phyloP scores from a whole-genome alignment of 2,329 filamentous ascomycete species.

The Aspergillus carbonarius region DNA sequence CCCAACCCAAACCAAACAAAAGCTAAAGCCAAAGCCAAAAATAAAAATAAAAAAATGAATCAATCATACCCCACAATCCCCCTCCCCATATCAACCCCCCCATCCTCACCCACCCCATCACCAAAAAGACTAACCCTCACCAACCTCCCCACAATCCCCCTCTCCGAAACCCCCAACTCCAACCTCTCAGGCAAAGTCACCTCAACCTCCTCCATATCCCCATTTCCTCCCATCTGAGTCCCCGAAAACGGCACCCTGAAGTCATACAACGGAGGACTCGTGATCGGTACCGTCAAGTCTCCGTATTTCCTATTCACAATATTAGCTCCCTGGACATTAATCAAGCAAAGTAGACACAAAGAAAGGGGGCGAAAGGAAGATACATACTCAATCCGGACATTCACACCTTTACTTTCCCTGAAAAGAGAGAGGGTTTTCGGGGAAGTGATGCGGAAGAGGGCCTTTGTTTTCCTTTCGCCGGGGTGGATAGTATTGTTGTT shows the following conservation, averaged over 20 bases:
- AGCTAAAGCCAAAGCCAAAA: no score
- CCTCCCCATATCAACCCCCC: constrained; percentile 24
- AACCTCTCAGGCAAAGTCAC: constrained; percentile 30
- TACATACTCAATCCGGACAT: constrained; percentile 37
- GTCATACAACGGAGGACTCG: constrained; percentile 20
- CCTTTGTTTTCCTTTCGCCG: constrained; percentile 16
- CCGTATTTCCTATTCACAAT: constrained; percentile 22
- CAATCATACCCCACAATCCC: constrained; percentile 38
- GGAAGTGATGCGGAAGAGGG: constrained; percentile 30
- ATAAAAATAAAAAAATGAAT: constrained; percentile 1
- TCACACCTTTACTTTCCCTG: constrained; percentile 19
- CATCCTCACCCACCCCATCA: background rate
- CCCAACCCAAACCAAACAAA: background rate
- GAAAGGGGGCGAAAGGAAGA: background rate
- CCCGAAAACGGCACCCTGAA: constrained; percentile 21
- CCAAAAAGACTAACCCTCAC: constrained; percentile 28
- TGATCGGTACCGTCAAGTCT: constrained; percentile 21
- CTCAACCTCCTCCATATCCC: constrained; percentile 20
- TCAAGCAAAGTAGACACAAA: background rate
- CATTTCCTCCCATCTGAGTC: background rate
- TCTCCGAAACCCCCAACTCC: constrained; percentile 36
- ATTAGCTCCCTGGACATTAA: background rate
- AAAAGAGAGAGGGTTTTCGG: constrained; percentile 21
- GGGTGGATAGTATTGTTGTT: background rate
- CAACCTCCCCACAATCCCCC: constrained; percentile 35